These are phyloP conservation scores for Cucurbita moschata DNA, from an alignment of 306 rosid genomes.

Conservation along the genomic window DNA sequence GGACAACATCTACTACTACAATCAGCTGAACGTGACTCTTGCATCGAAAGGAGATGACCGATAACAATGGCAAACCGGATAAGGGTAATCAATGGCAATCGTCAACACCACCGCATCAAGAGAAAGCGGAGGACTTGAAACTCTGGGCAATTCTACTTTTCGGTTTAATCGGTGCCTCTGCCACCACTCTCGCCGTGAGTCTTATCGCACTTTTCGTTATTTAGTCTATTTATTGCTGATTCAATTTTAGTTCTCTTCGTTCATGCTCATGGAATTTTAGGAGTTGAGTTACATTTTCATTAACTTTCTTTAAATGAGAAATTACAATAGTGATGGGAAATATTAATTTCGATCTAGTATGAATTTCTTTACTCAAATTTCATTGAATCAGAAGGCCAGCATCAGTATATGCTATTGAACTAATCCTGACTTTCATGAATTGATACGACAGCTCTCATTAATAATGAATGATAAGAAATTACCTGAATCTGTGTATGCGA, in stretches of 20 bases:
- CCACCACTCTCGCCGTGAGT: constrained; percentile 70
- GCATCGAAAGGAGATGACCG: constrained; percentile 27
- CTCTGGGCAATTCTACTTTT: constrained; percentile 70
- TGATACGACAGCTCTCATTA: neutral
- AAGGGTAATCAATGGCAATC: constrained; percentile 24
- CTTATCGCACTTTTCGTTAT: neutral
- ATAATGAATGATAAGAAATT: neutral
- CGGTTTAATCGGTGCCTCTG: constrained; percentile 82
- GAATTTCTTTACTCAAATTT: neutral
- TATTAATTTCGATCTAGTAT: neutral
- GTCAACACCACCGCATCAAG: constrained; percentile 17
- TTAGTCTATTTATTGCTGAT: neutral
- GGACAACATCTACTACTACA: neutral
- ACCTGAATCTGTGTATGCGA: neutral
- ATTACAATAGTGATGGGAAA: neutral
- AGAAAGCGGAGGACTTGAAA: constrained; percentile 30
- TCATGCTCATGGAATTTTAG: no score
- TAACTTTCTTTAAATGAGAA: neutral
- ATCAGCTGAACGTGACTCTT: constrained; percentile 8
- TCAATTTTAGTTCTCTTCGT: no score
- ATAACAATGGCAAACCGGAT: constrained; percentile 17
- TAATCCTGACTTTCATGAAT: neutral
- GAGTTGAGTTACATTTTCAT: no score
- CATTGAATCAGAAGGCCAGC: neutral
- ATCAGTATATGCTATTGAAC: neutral